phyloP scores from a whole-genome alignment of 2,329 filamentous ascomycete genomes.

The Epichloe festucae region DNA sequence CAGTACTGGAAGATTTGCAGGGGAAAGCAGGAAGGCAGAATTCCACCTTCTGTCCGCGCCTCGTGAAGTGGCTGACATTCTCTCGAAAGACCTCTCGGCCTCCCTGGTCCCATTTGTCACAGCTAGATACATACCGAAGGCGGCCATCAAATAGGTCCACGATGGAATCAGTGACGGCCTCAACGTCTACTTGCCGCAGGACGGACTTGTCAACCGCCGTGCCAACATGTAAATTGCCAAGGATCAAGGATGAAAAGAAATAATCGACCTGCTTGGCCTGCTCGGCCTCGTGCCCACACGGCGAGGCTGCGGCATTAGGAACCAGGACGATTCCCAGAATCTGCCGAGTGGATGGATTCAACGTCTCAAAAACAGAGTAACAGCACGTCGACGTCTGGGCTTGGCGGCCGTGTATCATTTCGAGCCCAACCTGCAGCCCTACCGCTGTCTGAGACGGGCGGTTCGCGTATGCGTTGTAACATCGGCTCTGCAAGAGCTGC shows the following conservation, averaged over 20 bases:
- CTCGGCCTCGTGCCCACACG: background rate
- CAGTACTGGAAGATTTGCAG: constrained; percentile 24
- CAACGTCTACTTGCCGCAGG: background rate
- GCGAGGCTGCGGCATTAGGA: background rate
- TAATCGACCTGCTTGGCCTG: background rate
- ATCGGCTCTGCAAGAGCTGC: constrained; percentile 1
- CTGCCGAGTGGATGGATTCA: background rate
- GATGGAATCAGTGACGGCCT: constrained; percentile 5
- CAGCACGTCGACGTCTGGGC: background rate
- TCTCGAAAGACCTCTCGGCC: constrained; percentile 12
- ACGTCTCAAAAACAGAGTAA: background rate
- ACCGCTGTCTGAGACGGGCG: background rate
- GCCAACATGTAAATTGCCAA: background rate
- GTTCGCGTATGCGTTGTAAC: constrained; percentile 1
- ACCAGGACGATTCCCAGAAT: constrained; percentile 4
- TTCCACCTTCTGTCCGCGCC: constrained; percentile 11
- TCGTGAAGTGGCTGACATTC: constrained; percentile 13
- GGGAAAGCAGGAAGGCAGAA: constrained; percentile 25
- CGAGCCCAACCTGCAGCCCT: background rate
- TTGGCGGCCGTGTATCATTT: background rate
- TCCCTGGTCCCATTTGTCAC: constrained; percentile 12
- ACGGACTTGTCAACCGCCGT: background rate
- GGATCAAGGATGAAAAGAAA: constrained; percentile 6
- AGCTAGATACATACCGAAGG: constrained; percentile 11
- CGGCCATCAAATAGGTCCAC: constrained; percentile 13